Conservation (phyloP, 257 asterid genomes). For the Echites panduratus region DNA sequence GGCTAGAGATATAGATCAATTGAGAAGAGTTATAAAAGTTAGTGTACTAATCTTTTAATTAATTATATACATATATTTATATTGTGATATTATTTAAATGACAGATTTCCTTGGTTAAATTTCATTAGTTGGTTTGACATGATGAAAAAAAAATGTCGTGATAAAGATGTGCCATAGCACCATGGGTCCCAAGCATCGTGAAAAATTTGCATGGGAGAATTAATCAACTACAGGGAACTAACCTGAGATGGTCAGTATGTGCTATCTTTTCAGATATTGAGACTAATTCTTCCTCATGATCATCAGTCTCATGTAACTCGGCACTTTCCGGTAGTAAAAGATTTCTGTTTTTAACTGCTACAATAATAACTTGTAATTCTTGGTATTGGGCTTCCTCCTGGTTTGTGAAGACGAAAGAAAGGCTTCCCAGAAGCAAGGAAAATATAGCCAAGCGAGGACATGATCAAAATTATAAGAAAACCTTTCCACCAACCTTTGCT, state of each 20-base stretch:
- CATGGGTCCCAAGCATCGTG: too few relatives aligned
- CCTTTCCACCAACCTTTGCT: slow-evolving; percentile 78
- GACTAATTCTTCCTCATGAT: slow-evolving; percentile 44
- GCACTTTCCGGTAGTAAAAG: slow-evolving; percentile 36
- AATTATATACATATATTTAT: too few relatives aligned
- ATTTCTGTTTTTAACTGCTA: slow-evolving; percentile 53
- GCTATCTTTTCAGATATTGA: slow-evolving; percentile 34
- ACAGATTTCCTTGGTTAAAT: too few relatives aligned
- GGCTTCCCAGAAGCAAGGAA: slow-evolving; percentile 48
- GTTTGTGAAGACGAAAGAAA: slow-evolving; percentile 52
- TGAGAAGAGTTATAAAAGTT: too few relatives aligned
- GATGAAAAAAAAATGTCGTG: too few relatives aligned
- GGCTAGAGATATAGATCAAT: too few relatives aligned
- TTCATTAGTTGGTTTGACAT: too few relatives aligned
- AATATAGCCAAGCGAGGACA: slow-evolving; percentile 30
- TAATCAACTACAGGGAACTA: too few relatives aligned
- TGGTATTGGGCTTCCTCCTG: slow-evolving; percentile 57
- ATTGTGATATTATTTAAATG: too few relatives aligned
- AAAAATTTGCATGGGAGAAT: too few relatives aligned
- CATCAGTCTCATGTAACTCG: slow-evolving; percentile 61
- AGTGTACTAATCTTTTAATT: too few relatives aligned
- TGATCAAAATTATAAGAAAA: slow-evolving; percentile 46
- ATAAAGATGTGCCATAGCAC: too few relatives aligned
- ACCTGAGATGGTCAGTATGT: slow-evolving; percentile 77
- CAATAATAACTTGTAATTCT: slow-evolving; percentile 58